These are phyloP conservation scores for Hydnomerulius pinastri DNA, from an alignment of 768 basidiomycete species.

Conservation along the genomic window DNA sequence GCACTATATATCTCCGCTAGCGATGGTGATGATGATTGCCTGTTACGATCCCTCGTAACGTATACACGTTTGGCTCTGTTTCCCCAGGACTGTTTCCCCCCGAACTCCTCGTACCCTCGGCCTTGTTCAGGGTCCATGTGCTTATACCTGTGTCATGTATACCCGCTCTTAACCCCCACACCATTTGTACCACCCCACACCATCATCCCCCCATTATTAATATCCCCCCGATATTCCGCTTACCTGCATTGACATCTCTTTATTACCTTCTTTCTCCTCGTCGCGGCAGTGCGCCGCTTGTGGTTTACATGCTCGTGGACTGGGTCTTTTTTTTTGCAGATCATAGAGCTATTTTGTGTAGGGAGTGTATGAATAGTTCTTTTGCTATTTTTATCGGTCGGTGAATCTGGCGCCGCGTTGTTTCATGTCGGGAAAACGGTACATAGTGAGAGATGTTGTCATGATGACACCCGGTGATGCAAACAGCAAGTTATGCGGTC, in stretches of 20 bases:
- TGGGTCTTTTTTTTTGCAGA: slow-evolving; percentile 5
- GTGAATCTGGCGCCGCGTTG: too few relatives aligned
- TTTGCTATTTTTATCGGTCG: too few relatives aligned
- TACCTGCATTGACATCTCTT: slow-evolving; percentile 18
- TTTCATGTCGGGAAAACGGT: too few relatives aligned
- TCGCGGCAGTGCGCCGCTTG: slow-evolving; percentile 4
- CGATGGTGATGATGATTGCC: slow-evolving; percentile 24
- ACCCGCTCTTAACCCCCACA: slow-evolving; percentile 25
- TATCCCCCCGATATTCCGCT: slow-evolving; percentile 14
- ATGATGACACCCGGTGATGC: too few relatives aligned
- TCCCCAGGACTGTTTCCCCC: slow-evolving; percentile 17
- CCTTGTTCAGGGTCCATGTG: slow-evolving; percentile 10
- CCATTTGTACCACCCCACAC: slow-evolving; percentile 28
- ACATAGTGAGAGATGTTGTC: too few relatives aligned
- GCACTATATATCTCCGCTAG: slow-evolving; percentile 8
- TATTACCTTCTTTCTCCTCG: slow-evolving; percentile 13
- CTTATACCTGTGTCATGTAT: slow-evolving; percentile 35
- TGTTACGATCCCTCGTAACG: slow-evolving; percentile 19
- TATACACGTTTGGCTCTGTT: slow-evolving; percentile 12
- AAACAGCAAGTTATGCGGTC: too few relatives aligned
- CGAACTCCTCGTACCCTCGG: slow-evolving; percentile 14
- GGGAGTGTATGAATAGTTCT: slow-evolving; percentile 3
- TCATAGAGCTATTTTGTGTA: slow-evolving; percentile 6
- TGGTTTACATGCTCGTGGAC: slow-evolving; percentile 17
- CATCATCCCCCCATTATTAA: slow-evolving; percentile 21